Conservation (phyloP, 768 basidiomycete genomes). For the Tricholoma sp. region DNA sequence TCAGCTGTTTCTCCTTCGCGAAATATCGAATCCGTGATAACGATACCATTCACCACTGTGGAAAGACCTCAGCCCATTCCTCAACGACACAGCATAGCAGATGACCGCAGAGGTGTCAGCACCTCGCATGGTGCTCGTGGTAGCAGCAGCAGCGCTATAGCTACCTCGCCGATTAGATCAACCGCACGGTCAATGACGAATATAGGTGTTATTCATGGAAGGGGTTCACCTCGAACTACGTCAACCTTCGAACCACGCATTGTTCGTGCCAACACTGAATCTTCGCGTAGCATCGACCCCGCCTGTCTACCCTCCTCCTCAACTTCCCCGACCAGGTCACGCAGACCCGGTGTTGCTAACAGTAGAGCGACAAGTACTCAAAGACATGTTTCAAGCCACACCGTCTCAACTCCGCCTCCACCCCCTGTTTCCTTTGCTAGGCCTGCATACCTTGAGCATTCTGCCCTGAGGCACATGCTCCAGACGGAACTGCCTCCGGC, state of each 20-base stretch:
- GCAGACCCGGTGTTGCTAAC: slow-evolving; percentile 37
- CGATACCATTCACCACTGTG: slow-evolving; percentile 49
- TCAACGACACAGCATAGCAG: slow-evolving; percentile 20
- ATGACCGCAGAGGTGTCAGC: slow-evolving; percentile 34
- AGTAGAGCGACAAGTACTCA: slow-evolving; percentile 25
- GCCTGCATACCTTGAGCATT: slow-evolving; percentile 74
- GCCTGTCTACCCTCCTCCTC: slow-evolving; percentile 39
- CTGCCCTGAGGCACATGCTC: slow-evolving; percentile 64
- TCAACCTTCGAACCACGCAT: slow-evolving; percentile 61
- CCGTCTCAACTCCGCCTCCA: slow-evolving; percentile 25
- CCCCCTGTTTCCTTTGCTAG: slow-evolving; percentile 46
- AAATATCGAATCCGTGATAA: slow-evolving; percentile 60
- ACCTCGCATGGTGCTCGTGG: slow-evolving; percentile 35
- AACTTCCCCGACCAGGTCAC: slow-evolving; percentile 41
- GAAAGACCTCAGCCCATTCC: slow-evolving; percentile 30
- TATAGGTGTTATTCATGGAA: slow-evolving; percentile 25
- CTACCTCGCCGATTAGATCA: slow-evolving; percentile 32
- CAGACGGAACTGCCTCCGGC: slow-evolving; percentile 46
- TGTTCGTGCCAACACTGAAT: slow-evolving; percentile 46
- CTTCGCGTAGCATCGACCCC: slow-evolving; percentile 36
- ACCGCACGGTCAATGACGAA: slow-evolving; percentile 42
- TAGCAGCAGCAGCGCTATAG: slow-evolving; percentile 20
- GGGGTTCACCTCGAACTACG: slow-evolving; percentile 27
- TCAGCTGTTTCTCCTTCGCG: slow-evolving; percentile 43
- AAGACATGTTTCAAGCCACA: slow-evolving; percentile 23